Base-by-base conservation (phyloP, 208 protist species). In the Perkinsela sp. region DNA sequence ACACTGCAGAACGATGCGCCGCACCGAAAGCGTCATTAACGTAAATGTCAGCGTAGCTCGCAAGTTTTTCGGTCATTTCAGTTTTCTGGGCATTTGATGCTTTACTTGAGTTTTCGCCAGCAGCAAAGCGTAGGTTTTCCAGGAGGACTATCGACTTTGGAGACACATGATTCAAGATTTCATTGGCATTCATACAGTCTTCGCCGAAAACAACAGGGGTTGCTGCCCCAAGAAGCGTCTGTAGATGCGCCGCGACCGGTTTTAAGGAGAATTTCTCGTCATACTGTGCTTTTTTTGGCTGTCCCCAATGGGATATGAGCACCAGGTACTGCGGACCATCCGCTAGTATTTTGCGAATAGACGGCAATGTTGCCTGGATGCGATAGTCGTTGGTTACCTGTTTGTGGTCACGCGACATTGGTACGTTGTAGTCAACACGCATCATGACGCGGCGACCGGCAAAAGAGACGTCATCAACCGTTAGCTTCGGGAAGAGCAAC, bases 21-120 rank as follows among this genome's bases (percentile, higher is more conserved):
- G 95, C 96, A 71, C 96, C 96, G 77, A 99, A 99, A 29, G 95
- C 96, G 78, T 99, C 96, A 75, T 94, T 96, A 66, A 98, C 81
- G 83, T 95, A 99, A 16, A 98, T 73, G 75, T 99, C 96, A 72
- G 85, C 95, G 67, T 90, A 87, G 0, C 78, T 81, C 2, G 84
- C 85, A 1, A 98, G 80, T 30, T 92, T 85, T 13, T 80, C 77
- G 2, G 78, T 82, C 83, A 90, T 90, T 32, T 78, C 79, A 22
- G 87, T 79, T 28, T 86, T 84, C 29, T 86, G 78, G 28, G 70
- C 73, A 65, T 89, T 83, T 6, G 13, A 6, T 6, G 6, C 74
- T 30, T 89, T 82, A 65, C 83, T 80, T 28, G 92, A 93, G 75
- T 93, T 86, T 74, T 98, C 95, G 74, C 98, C 94, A 30, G 80